Evolutionary conservation across 805 yeast genomes (phyloP), one percentile per base, ranked within the genome.

Genomic region (Teunomyces tritomae): DNA sequence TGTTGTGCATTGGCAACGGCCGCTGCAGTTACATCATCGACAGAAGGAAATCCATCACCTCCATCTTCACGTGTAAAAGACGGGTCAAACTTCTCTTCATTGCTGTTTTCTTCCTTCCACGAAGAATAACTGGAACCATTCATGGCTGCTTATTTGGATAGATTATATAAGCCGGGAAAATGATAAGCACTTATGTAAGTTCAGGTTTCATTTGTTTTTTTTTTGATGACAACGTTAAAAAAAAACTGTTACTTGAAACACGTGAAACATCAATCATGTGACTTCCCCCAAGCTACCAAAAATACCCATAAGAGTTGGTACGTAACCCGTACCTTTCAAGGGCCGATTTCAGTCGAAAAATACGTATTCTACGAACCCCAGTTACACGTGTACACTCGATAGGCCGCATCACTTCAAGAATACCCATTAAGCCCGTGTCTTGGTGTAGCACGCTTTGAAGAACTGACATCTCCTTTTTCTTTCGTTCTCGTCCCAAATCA

Each of bases 61-160:
- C 39, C 44, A 33, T 58, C 61, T 28, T 59, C 63, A 11, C 65
- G 49, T 6, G 63, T 61, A 50, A 65, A 67, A 11, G 65, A 48
- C 8, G 70, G 67, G 44, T 67, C 70, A 37, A 65, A 64, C 50
- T 62, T 63, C 35, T 59, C 66, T 14, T 58, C 65, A 26, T 48
- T 39, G 11, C 53, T 49, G 40, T 58, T 58, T 37, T 58, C 64
- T 35, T 55, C 54, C 37, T 49, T 49, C 67, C 68, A 64, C 26
- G 59, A 44, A 10, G 52, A 50, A 43, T 52, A 64, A 8, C 29
- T 37, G 28, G 13, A 7, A 6, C 28, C 29, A 46, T 61, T 62
- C 67, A 62, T 63, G 39, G 5, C 13, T 32, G 14, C 9, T 16
- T 8, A 13, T 39, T 20, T 35, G 28, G 32, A 24, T 5, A n/a